Evolutionary conservation across 352 stramenopile species (phyloP), one percentile per base, ranked within the genome.

Genomic region (Phytophthora sansomeana): DNA sequence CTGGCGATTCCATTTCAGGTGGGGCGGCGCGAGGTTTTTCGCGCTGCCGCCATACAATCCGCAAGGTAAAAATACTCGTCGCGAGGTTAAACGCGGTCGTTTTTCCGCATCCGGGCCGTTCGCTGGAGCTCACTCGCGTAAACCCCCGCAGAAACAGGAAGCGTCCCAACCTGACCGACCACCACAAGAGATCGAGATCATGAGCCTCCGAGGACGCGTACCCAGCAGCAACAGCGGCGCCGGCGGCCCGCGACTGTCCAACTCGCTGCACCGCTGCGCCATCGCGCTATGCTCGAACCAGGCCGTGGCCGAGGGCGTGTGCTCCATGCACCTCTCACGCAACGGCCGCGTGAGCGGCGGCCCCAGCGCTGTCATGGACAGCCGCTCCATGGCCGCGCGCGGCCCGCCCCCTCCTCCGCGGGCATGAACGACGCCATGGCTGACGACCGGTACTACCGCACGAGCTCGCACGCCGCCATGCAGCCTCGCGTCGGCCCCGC

Each of bases 211-310:
- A 17, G 60, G 67, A 74, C 54, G 67, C 10, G 28, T n/a, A 61
- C 48, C 58, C 17, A 51, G 32, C 30, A 59, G 28, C 42, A 62
- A 16, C 55, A 29, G 60, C 39, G 42, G 53, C 57, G 53, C 53
- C 17, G 35, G 50, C 32, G 69, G 63, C 58, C 55, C 54, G 14
- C 69, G 70, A 36, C 41, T 77, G 41, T 71, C 68, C 42, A 89
- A 79, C 72, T 87, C 80, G 29, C 80, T 93, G 21, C 85, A 93
- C 58, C 84, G 86, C 29, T 95, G 86, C 66, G 83, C 80, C 28
- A 87, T 95, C 58, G 83, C 80, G 36, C 68, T 95, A 16, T 95
- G 86, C 76, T 87, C 86, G 8, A 87, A 93, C 63, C 81, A 87
- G 14, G 84, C 86, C 14, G 81, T 92, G 35, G 83, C 86, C 9